Evolutionary conservation across 495 filamentous ascomycete genomes (phyloP).

Genomic region (Staphylotrichum tortipilum): DNA sequence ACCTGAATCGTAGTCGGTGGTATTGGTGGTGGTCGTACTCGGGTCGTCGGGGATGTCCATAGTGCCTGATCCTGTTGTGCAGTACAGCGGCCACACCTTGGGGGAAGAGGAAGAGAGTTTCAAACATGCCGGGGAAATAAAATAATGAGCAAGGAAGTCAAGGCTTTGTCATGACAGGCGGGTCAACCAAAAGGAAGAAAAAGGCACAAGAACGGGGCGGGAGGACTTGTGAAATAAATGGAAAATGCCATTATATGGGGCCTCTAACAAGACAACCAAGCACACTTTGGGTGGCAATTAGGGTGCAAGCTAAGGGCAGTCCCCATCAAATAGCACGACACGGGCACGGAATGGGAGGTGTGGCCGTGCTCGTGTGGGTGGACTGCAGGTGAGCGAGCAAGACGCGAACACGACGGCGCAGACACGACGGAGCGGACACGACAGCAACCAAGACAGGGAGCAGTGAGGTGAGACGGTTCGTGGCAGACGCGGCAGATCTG

Average conservation of each 20-base stretch:
- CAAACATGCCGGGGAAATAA: constrained; percentile 7
- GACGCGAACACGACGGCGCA: no score
- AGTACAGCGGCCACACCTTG: constrained; percentile 12
- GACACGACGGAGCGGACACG: no score
- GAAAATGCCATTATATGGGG: background rate
- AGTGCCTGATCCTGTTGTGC: constrained; percentile 14
- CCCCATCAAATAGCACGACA: background rate
- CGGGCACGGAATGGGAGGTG: background rate
- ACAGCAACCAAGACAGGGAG: background rate
- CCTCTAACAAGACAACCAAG: background rate
- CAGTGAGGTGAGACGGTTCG: background rate
- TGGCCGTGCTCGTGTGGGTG: background rate
- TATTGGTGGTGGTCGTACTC: constrained; percentile 11
- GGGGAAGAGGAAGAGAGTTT: constrained; percentile 9
- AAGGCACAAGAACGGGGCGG: background rate
- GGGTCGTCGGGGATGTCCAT: constrained; percentile 13
- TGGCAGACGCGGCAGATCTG: background rate
- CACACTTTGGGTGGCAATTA: background rate
- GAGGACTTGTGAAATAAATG: no score
- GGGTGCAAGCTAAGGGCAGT: background rate
- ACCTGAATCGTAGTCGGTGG: constrained; percentile 26
- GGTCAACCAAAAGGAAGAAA: background rate
- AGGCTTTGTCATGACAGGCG: background rate
- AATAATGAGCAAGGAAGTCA: background rate
- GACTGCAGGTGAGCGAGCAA: no score